These are phyloP conservation scores for Kwoniella dejecticola DNA, from an alignment of 768 basidiomycete genomes.

Conservation along the genomic window DNA sequence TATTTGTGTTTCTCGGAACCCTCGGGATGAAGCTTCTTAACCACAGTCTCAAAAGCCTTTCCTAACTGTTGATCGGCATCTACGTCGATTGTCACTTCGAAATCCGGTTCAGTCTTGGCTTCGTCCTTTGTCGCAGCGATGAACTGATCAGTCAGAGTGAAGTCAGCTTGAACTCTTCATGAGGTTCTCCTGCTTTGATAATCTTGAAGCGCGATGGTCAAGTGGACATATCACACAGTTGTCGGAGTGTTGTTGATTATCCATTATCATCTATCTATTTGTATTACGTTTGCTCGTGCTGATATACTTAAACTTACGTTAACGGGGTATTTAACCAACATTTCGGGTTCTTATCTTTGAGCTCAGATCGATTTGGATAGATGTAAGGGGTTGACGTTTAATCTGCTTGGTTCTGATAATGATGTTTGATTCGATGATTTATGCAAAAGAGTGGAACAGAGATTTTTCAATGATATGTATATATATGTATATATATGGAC, in stretches of 20 bases:
- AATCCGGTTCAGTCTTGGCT: constrained; percentile 10
- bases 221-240: too few species aligned
- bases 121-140: constrained; percentile 17
- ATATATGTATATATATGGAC: too few species aligned
- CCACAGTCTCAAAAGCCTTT: constrained; percentile 11
- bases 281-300: neutral
- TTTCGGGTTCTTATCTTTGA: neutral
- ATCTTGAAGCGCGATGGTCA: too few species aligned
- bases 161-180: neutral
- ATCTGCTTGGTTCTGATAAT: too few species aligned
- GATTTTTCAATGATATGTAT: too few species aligned
- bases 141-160: constrained; percentile 2
- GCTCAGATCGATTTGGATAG: neutral
- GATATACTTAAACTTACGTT: constrained; percentile 14
- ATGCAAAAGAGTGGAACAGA: too few species aligned
- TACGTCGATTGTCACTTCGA: constrained; percentile 17
- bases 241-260: neutral
- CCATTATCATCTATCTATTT: too few species aligned
- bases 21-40: constrained; percentile 17
- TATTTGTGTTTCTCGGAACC: constrained; percentile 18
- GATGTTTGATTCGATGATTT: too few species aligned
- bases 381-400: neutral
- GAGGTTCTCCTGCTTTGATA: too few species aligned
- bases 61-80: constrained; percentile 13
- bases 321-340: constrained; percentile 21